Evolutionary conservation across 139 green algal species (phyloP).

Genomic region (Chlorella ohadii): DNA sequence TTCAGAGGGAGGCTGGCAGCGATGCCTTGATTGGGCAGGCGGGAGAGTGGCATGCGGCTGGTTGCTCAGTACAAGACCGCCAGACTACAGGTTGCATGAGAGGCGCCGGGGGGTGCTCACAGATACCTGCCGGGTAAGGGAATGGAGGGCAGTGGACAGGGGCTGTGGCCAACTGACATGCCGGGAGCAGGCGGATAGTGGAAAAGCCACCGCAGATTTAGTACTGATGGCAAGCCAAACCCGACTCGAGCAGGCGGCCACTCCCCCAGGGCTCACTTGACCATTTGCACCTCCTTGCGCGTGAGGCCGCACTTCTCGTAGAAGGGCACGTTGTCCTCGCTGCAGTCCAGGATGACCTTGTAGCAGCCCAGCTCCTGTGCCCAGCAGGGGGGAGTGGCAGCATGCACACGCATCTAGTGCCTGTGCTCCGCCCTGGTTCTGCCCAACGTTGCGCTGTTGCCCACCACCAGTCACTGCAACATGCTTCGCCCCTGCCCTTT

Average conservation of each 20-base stretch:
- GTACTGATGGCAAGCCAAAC: no score
- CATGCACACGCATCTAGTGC: no score
- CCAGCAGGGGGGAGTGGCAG: no score
- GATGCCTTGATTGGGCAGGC: no score
- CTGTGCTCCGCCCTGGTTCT: no score
- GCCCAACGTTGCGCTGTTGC: no score
- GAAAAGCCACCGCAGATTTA: no score
- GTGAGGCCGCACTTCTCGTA: constrained; percentile 92
- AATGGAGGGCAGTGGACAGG: background rate
- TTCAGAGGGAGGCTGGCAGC: background rate
- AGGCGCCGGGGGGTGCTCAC: background rate
- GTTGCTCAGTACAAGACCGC: no score
- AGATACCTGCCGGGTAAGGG: background rate
- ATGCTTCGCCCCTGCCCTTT: no score
- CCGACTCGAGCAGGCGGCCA: background rate
- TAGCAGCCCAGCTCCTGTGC: constrained; percentile 79
- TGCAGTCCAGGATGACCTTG: constrained; percentile 97
- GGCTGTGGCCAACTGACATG: background rate
- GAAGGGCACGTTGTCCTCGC: constrained; percentile 87
- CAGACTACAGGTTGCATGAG: background rate
- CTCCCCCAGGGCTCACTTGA: background rate
- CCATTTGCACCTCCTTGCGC: constrained; percentile 88
- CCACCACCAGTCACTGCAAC: no score
- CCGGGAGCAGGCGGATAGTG: no score
- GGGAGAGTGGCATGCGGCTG: no score